Base-by-base conservation (phyloP, 805 yeast species). In the Cyberlindnera bimundalis region DNA sequence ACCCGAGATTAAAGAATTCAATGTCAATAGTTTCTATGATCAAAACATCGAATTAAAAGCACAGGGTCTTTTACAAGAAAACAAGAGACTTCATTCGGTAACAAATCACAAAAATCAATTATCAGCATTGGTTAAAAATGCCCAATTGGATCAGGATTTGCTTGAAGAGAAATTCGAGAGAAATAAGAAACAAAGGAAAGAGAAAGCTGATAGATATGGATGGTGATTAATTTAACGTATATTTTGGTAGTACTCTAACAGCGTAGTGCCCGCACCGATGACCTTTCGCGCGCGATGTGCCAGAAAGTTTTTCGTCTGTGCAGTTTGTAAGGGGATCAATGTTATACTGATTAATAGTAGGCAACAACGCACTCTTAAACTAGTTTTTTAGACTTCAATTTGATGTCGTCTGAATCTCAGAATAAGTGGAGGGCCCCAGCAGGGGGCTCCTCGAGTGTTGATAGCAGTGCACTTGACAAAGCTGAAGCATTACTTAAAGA, bases 111-210 rank as follows among this genome's bases (percentile, higher is more conserved):
- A 45, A 37, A 58, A 58, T 35, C 61, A 58, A 37, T 40, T 58
- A 31, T 46, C 51, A 4, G 48, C 61, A 2, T 40, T 58, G 25
- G 47, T 58, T 32, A 56, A 55, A 35, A 58, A 58, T 43, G 61
- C 61, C 1, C 15, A 48, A 15, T 45, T 45, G 35, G 52, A 58
- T 16, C 40, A 50, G 19, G 60, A 53, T 6, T 19, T 58, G 2
- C 36, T 58, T 4, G 38, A 47, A n/a, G 58, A 53, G 35, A 47
- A 46, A 30, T 47, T 51, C 18, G 57, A 56, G 28, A 40, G 46
- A 4, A 53, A 46, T 25, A 56, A 58, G 35, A 48, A 40, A 28
- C 24, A 35, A 2, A 51, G 51, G 17, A 57, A 44, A 38, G 60
- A 56, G 19, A 37, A 46, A 14, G 48, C 50, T 6, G 46, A 46